A percentile compares a stretch with the other conserved stretches of the same genome.
phyloP scores from a whole-genome alignment of 1,284 basidiomycete genomes.

The Malassezia psittaci region DNA sequence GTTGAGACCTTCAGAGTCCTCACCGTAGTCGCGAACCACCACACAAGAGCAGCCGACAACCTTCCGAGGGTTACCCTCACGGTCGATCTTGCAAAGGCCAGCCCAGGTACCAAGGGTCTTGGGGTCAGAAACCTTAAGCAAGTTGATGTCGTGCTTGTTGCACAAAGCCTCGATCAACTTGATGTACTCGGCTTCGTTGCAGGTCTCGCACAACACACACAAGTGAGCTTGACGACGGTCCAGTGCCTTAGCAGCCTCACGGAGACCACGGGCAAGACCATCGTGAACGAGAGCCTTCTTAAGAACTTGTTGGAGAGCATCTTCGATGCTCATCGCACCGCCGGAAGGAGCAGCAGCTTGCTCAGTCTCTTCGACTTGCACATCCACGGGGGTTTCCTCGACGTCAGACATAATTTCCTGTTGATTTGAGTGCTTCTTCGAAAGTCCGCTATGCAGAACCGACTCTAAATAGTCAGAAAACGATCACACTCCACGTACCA shows the following conservation, averaged over 20 bases:
- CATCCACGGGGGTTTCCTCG: constrained; percentile 51
- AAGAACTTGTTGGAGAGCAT: constrained; percentile 87
- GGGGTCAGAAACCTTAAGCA: constrained; percentile 94
- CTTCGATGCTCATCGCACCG: constrained; percentile 90
- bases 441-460: constrained; percentile 28
- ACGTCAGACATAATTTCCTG: constrained; percentile 42
- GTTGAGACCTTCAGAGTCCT: constrained; percentile 88
- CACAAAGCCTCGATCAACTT: constrained; percentile 99
- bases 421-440: constrained; percentile 39
- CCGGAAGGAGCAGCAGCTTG: constrained; percentile 60
- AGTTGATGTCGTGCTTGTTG: constrained; percentile 96
- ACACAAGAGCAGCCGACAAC: constrained; percentile 65
- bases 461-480: constrained; percentile 11
- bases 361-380: constrained; percentile 61
- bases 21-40: constrained; percentile 95
- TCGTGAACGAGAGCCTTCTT: constrained; percentile 96
- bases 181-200: constrained; percentile 98
- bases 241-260: constrained; percentile 93
- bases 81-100: constrained; percentile 88
- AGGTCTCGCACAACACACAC: constrained; percentile 97
- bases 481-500: constrained; percentile 8
- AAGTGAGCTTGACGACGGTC: constrained; percentile 98
- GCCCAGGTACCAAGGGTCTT: constrained; percentile 93
- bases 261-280: constrained; percentile 92
- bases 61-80: constrained; percentile 96